Evolutionary conservation across 345 rosid species (phyloP).

Genomic region (Pistacia atlantica): DNA sequence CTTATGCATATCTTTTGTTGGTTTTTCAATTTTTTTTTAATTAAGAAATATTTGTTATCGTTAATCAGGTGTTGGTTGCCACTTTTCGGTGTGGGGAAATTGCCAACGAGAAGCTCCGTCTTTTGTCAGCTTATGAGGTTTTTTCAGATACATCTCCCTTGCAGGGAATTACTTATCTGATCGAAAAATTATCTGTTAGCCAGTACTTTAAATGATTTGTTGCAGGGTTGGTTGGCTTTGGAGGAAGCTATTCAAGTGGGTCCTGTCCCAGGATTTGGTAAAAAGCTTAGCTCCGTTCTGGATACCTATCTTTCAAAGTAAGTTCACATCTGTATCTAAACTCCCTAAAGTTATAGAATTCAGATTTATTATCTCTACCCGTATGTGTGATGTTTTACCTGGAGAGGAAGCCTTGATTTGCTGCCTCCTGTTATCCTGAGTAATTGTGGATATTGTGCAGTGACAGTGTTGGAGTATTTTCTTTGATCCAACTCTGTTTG

Average conservation of each 20-base stretch:
- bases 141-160: constrained; percentile 8
- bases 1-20: neutral
- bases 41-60: constrained; percentile 5
- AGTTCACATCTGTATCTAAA: constrained; percentile 22
- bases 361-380: no score
- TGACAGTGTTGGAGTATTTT: neutral
- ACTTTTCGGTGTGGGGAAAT: constrained; percentile 92
- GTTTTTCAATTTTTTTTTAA: constrained; percentile 4
- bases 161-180: neutral
- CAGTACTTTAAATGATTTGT: constrained; percentile 12
- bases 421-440: neutral
- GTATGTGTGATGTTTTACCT: no score
- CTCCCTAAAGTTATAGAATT: no score
- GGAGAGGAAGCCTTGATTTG: neutral
- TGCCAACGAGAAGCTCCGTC: constrained; percentile 56
- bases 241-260: constrained; percentile 63
- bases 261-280: constrained; percentile 67
- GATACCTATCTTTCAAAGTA: constrained; percentile 66
- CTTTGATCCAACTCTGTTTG: constrained; percentile 5
- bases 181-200: constrained; percentile 12
- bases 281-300: constrained; percentile 59
- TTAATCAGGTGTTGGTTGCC: constrained; percentile 84
- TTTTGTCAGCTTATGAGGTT: constrained; percentile 59
- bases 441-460: neutral
- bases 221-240: constrained; percentile 68